phyloP scores from a whole-genome alignment of 1,284 basidiomycete genomes.

The Sparassis latifolia region DNA sequence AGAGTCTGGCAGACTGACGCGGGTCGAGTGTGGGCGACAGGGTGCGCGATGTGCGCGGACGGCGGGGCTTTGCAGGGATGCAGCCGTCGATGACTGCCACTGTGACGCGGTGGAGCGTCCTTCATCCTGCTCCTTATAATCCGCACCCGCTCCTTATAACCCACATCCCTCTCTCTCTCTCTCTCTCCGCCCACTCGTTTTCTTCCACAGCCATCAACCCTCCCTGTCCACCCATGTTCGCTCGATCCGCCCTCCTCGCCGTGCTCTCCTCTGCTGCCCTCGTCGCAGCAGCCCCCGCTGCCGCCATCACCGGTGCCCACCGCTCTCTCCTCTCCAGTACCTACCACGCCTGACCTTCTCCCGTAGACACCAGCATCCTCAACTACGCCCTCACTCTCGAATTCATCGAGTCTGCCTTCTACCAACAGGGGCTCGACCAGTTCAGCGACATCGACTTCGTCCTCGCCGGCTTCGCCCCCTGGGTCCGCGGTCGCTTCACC shows the following conservation, averaged over 20 bases:
- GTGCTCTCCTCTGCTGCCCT: too few species aligned
- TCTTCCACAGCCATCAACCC: neutral
- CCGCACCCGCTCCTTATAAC: neutral
- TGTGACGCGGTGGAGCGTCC: too few species aligned
- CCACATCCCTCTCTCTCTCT: neutral
- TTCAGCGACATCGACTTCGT: slow-evolving; percentile 45
- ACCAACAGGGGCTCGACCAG: slow-evolving; percentile 36
- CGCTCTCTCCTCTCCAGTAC: neutral
- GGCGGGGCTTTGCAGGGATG: too few species aligned
- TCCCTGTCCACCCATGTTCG: neutral
- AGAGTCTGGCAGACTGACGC: too few species aligned
- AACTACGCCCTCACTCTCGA: slow-evolving; percentile 66
- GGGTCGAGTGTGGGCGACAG: too few species aligned
- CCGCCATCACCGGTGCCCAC: too few species aligned
- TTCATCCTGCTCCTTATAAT: too few species aligned
- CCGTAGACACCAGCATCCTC: slow-evolving; percentile 32
- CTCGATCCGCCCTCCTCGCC: too few species aligned
- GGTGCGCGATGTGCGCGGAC: too few species aligned
- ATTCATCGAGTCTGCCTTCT: slow-evolving; percentile 66
- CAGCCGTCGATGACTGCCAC: too few species aligned
- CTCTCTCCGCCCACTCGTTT: neutral
- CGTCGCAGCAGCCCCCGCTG: too few species aligned
- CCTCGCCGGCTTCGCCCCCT: slow-evolving; percentile 44
- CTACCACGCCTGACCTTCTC: neutral
- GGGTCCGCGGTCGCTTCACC: slow-evolving; percentile 41